A percentile compares a stretch with the other conserved stretches of the same genome.
phyloP scores from a whole-genome alignment of 257 asterid genomes.

The Fraxinus quadrangulata region DNA sequence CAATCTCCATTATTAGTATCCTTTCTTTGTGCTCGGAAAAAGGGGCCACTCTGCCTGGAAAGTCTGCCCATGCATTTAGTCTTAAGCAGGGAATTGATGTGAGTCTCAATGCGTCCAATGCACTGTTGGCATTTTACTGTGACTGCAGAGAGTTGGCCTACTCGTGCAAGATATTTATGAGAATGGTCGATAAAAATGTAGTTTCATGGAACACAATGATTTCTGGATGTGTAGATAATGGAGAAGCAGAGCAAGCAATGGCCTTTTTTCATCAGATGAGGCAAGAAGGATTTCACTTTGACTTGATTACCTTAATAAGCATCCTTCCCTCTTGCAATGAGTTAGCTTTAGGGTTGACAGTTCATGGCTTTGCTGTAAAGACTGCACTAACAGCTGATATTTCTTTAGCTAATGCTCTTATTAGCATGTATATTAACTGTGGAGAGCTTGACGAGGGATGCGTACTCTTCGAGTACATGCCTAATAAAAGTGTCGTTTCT shows the following conservation, averaged over 20 bases:
- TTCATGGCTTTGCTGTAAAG: slow-evolving; percentile 50
- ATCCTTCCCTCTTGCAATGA: slow-evolving; percentile 51
- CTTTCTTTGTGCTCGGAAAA: slow-evolving; percentile 56
- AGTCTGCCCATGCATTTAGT: slow-evolving; percentile 57
- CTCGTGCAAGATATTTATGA: slow-evolving; percentile 45
- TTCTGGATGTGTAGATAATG: slow-evolving; percentile 49
- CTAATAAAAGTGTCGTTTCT: slow-evolving; percentile 46
- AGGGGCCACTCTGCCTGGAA: slow-evolving; percentile 48
- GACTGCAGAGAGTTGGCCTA: slow-evolving; percentile 31
- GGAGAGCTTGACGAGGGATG: slow-evolving; percentile 46
- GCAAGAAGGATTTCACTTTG: slow-evolving; percentile 44
- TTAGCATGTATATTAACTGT: slow-evolving; percentile 59
- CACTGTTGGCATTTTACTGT: slow-evolving; percentile 53
- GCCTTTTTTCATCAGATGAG: slow-evolving; percentile 46
- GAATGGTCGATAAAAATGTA: slow-evolving; percentile 37
- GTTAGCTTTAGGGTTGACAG: slow-evolving; percentile 37
- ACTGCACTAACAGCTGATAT: slow-evolving; percentile 37
- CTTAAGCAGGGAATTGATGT: slow-evolving; percentile 40
- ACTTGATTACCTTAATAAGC: slow-evolving; percentile 50
- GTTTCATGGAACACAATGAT: slow-evolving; percentile 66
- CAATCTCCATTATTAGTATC: slow-evolving; percentile 47
- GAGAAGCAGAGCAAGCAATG: slow-evolving; percentile 43
- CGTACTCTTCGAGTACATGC: slow-evolving; percentile 45
- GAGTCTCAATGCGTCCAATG: slow-evolving; percentile 45
- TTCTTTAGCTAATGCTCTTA: slow-evolving; percentile 58